These are phyloP conservation scores for Grigorovia yakushimaensis DNA, from an alignment of 805 yeast species.

Conservation along the genomic window DNA sequence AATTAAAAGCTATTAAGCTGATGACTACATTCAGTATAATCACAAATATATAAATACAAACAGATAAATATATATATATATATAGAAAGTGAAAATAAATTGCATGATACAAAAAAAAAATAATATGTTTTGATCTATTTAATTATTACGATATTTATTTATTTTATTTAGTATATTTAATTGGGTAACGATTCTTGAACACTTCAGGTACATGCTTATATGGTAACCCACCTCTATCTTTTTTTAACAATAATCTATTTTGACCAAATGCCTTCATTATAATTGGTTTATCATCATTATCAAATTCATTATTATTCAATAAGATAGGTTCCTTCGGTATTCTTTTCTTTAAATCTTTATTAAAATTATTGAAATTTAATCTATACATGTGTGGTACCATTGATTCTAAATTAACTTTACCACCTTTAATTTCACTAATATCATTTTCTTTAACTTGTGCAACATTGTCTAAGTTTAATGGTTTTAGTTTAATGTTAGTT, in stretches of 20 bases:
- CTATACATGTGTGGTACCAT: conserved; percentile 16
- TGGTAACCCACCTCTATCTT: conserved; percentile 30
- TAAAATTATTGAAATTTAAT: conserved; percentile 20
- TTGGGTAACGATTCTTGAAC: conserved; percentile 19
- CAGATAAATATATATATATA: no score
- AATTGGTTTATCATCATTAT: conserved; percentile 13
- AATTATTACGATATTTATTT: not conserved
- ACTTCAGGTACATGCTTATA: conserved; percentile 28
- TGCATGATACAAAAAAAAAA: not conserved
- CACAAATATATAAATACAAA: no score
- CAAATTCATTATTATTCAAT: conserved; percentile 4
- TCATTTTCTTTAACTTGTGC: conserved; percentile 14
- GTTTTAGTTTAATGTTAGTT: conserved; percentile 9
- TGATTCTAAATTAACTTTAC: conserved; percentile 22
- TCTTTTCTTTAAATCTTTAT: conserved; percentile 17
- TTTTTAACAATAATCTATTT: conserved; percentile 21
- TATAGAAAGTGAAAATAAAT: no score
- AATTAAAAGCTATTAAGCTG: no score
- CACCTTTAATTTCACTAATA: conserved; percentile 22
- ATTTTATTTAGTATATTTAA: not conserved
- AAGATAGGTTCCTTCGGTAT: conserved; percentile 25
- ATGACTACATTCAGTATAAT: no score
- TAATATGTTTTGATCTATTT: no score
- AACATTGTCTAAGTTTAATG: conserved; percentile 1
- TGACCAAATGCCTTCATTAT: conserved; percentile 28